Evolutionary conservation across 352 stramenopile genomes (phyloP).

Genomic region (Phytophthora pisi): DNA sequence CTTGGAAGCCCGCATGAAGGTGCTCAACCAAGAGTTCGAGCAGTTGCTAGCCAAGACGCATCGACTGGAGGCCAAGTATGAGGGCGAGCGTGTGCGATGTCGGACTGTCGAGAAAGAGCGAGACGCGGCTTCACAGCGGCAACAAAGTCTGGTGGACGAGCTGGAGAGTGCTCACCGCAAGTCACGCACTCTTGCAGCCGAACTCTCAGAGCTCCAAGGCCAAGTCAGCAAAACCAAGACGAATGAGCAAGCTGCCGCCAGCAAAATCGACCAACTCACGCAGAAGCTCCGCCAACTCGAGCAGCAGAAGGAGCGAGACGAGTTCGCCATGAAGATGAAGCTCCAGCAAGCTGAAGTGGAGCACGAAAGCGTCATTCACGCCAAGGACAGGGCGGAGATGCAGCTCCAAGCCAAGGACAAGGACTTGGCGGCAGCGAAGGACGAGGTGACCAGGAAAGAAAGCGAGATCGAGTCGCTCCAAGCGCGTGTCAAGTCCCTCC

Average conservation of each 20-base stretch:
- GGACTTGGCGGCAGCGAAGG: slow-evolving; percentile 31
- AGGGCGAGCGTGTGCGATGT: slow-evolving; percentile 33
- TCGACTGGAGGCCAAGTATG: slow-evolving; percentile 33
- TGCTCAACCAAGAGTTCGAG: slow-evolving; percentile 46
- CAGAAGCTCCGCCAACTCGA: slow-evolving; percentile 37
- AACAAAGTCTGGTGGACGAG: slow-evolving; percentile 40
- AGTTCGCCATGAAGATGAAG: slow-evolving; percentile 41
- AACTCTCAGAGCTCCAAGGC: slow-evolving; percentile 39
- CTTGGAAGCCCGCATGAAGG: slow-evolving; percentile 29
- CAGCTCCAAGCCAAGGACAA: slow-evolving; percentile 44
- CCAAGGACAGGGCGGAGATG: slow-evolving; percentile 36
- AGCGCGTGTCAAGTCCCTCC: slow-evolving; percentile 36
- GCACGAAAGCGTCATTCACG: slow-evolving; percentile 23
- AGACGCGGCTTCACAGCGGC: slow-evolving; percentile 30
- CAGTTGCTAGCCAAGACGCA: slow-evolving; percentile 29
- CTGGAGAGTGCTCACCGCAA: slow-evolving; percentile 37
- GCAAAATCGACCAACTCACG: slow-evolving; percentile 35
- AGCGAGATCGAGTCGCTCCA: slow-evolving; percentile 39
- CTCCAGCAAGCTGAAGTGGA: slow-evolving; percentile 45
- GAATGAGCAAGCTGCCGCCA: slow-evolving; percentile 44
- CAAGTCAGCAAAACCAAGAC: slow-evolving; percentile 47
- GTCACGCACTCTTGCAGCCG: slow-evolving; percentile 21
- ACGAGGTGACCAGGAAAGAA: slow-evolving; percentile 28
- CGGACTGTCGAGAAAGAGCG: slow-evolving; percentile 49
- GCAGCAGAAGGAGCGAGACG: slow-evolving; percentile 46